Base-by-base conservation (phyloP, 129 eudicot genomes). In the Artemisia annua region DNA sequence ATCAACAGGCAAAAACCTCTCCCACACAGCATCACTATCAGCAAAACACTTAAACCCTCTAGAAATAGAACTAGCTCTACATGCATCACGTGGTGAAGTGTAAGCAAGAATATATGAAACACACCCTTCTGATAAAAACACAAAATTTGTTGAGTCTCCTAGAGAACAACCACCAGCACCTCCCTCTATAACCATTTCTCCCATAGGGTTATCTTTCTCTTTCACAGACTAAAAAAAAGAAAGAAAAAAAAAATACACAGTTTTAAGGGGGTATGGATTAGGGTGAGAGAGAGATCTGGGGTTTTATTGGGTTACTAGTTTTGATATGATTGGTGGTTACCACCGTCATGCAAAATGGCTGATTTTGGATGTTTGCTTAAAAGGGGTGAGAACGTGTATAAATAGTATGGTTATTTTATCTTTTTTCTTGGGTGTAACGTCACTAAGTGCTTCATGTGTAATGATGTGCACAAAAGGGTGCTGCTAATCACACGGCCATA, bases 21-120 rank as follows among this genome's bases (percentile, higher is more conserved):
- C 81, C 96, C 97, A 89, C 0, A 89, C 79, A 11, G 55, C 62
- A 12, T 92, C 87, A 14, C 89, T 83, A 56, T 92, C 83, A 3
- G 88, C 83, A 0, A 81, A 85, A 4, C 75, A 58, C 67, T 63
- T 87, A 80, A 89, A 76, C 1, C 48, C 83, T 56, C 49, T 67
- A 0, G 83, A 89, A 14, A 85, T 48, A 9, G 77, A 19, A 0
- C 87, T 75, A 3, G 84, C 75, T 43, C 82, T 78, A 30, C 85
- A 79, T 32, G 90, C 84, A 78, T 91, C 96, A 50, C 62, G 48
- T 32, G 97, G 87, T 13, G 87, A 75, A 2, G 91, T 91, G 1
- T 71, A 70, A 6, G 94, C 66, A 1, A 86, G 24, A 12, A 89
- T 82, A 5, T 75, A 46, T 1, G 85, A 63, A 19, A 91, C 65